Base-by-base conservation (phyloP, 140 eudicot species). In the Oenanthe javanica region DNA sequence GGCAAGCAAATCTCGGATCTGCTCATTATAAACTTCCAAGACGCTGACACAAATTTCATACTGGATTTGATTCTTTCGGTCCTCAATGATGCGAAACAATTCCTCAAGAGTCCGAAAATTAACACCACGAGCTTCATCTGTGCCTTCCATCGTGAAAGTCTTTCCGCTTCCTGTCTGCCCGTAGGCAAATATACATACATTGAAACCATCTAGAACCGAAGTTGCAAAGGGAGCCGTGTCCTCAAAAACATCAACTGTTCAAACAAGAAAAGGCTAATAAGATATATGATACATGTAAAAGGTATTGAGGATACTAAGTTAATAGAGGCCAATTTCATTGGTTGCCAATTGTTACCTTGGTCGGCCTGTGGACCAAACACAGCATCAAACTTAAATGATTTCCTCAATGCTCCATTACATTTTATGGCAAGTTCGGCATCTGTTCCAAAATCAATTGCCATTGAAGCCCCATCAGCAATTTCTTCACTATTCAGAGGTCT, bases 121-220 rank as follows among this genome's bases (percentile, higher is more conserved):
- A 76, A 95, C 97, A 52, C 99, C 99, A 73, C 99, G 97, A 31
- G 87, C 85, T 76, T 84, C 97, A 9, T 92, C 82, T 55, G 97
- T 92, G 14, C 99, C 99, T 80, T 95, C 99, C 99, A 95, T 95
- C 7, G 99, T 95, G 82, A 89, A 95, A 43, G 99, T 95, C 72
- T 95, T 95, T 49, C 99, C 99, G 0, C 96, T 89, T 67, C 99
- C 99, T 5, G 99, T 92, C 86, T 95, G 99, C 43, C 99, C 99
- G 79, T 91, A 95, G 14, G 99, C 99, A 87, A 95, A 95, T 84
- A 95, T 95, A 83, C 99, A 95, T 19, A 91, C 96, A 73, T 92
- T 95, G 85, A 89, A 95, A 75, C 99, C 99, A 87, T 95, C 99
- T 27, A 95, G 83, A 75, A 95, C 99, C 23, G 99, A 95, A 49